Evolutionary conservation across 768 basidiomycete species (phyloP).

Genomic region (Suillus americanus): DNA sequence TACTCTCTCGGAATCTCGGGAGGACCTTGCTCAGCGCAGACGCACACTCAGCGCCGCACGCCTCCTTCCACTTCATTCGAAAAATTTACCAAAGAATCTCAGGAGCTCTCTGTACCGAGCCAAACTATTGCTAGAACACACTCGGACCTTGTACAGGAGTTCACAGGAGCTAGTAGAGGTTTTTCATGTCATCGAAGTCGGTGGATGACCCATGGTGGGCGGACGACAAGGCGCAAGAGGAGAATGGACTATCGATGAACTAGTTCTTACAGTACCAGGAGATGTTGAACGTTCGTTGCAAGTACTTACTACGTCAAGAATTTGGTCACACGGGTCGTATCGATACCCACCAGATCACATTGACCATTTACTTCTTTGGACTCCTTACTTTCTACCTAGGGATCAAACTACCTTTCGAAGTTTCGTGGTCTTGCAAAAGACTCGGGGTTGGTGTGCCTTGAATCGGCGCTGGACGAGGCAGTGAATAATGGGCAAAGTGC

Average conservation of each 20-base stretch:
- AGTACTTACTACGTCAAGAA: constrained; percentile 21
- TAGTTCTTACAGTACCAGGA: constrained; percentile 80
- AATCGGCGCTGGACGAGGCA: constrained; percentile 62
- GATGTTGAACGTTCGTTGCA: constrained; percentile 63
- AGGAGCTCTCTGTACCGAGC: no score
- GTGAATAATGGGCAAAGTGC: constrained; percentile 69
- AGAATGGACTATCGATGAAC: constrained; percentile 81
- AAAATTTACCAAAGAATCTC: no score
- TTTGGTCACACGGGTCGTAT: neutral
- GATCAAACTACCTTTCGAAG: constrained; percentile 78
- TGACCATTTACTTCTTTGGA: constrained; percentile 74
- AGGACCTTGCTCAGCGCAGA: constrained; percentile 57
- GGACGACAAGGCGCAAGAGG: constrained; percentile 74
- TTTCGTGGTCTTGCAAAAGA: constrained; percentile 66
- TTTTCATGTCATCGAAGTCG: constrained; percentile 80
- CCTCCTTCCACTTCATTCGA: constrained; percentile 35
- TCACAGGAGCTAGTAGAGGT: constrained; percentile 86
- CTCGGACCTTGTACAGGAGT: constrained; percentile 73
- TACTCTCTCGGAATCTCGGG: no score
- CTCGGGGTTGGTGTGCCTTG: constrained; percentile 76
- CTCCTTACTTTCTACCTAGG: constrained; percentile 83
- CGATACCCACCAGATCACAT: constrained; percentile 83
- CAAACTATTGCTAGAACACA: constrained; percentile 62
- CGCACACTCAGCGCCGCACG: constrained; percentile 63
- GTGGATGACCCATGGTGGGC: constrained; percentile 72